A percentile compares a stretch with the other conserved stretches of the same genome.
Evolutionary conservation across 208 protist species (phyloP).

Genomic region (Crithidia fasciculata): DNA sequence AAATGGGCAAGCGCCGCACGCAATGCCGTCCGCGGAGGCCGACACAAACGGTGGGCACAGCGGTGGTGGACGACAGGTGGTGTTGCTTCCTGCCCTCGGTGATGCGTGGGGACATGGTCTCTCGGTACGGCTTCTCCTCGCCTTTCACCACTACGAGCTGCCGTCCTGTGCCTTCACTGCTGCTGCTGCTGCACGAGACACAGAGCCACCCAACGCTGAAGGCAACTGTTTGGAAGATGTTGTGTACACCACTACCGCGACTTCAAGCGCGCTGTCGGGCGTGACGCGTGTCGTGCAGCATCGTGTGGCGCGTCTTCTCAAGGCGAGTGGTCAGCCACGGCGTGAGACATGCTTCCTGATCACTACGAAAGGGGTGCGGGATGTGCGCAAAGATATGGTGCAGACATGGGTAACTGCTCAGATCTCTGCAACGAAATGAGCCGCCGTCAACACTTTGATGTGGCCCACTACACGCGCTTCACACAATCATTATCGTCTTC

Average conservation of each 20-base stretch:
- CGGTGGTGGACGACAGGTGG: background rate
- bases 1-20: background rate
- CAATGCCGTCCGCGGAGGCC: background rate
- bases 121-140: conserved; percentile 64
- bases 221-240: conserved; percentile 36
- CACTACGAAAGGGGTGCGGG: conserved; percentile 71
- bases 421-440: no score
- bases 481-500: no score
- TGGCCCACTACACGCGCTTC: no score
- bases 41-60: background rate
- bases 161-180: conserved; percentile 4
- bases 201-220: background rate
- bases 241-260: conserved; percentile 7
- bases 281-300: conserved; percentile 45
- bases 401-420: background rate
- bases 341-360: conserved; percentile 74
- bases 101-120: conserved; percentile 70
- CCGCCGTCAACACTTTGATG: no score
- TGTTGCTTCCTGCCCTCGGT: conserved; percentile 77
- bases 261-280: background rate
- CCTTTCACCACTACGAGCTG: conserved; percentile 63
- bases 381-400: conserved; percentile 31
- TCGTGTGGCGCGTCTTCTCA: conserved; percentile 74
- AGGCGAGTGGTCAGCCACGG: conserved; percentile 39
- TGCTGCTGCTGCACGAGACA: no score